Percentiles rank a stretch among this genome's conserved stretches.
Conservation (phyloP, 148 eudicot species). For the Camellia sinensis region DNA sequence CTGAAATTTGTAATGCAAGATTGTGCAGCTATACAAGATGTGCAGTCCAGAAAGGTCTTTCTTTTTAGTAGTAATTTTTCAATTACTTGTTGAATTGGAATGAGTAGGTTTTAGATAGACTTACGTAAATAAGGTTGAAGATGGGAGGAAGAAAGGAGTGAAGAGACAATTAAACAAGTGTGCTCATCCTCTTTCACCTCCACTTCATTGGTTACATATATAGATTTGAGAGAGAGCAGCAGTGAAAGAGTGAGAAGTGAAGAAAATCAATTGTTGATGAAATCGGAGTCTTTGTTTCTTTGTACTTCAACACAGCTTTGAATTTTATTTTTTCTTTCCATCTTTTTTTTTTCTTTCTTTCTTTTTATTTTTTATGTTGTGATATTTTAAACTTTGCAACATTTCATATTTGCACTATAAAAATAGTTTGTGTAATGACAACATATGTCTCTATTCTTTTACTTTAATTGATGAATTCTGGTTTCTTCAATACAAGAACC, state of each 20-base stretch:
- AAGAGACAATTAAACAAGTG: slow-evolving; percentile 62
- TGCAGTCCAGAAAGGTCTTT: slow-evolving; percentile 22
- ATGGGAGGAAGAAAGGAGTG: slow-evolving; percentile 72
- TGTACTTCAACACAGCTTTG: neutral
- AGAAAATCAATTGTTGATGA: slow-evolving; percentile 22
- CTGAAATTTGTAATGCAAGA: slow-evolving; percentile 20
- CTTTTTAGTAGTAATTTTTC: slow-evolving; percentile 18
- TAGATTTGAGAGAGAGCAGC: slow-evolving; percentile 18
- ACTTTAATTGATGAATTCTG: neutral
- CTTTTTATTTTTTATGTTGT: slow-evolving; percentile 25
- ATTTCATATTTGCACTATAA: slow-evolving; percentile 21
- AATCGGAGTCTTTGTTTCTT: neutral
- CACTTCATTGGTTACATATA: slow-evolving; percentile 44
- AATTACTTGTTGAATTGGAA: slow-evolving; percentile 26
- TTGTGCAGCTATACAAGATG: slow-evolving; percentile 63
- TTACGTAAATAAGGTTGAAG: slow-evolving; percentile 23
- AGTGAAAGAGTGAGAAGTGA: slow-evolving; percentile 20
- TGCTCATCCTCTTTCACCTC: slow-evolving; percentile 97
- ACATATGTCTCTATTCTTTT: neutral
- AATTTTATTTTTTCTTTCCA: slow-evolving; percentile 8
- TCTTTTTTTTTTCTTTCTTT: slow-evolving; percentile 13
- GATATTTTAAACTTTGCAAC: neutral
- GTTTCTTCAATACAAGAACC: too few relatives aligned
- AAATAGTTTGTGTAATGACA: slow-evolving; percentile 12
- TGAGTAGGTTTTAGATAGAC: slow-evolving; percentile 20